Conservation (phyloP, 2,329 filamentous ascomycete species). For the Alternaria brassicicola region DNA sequence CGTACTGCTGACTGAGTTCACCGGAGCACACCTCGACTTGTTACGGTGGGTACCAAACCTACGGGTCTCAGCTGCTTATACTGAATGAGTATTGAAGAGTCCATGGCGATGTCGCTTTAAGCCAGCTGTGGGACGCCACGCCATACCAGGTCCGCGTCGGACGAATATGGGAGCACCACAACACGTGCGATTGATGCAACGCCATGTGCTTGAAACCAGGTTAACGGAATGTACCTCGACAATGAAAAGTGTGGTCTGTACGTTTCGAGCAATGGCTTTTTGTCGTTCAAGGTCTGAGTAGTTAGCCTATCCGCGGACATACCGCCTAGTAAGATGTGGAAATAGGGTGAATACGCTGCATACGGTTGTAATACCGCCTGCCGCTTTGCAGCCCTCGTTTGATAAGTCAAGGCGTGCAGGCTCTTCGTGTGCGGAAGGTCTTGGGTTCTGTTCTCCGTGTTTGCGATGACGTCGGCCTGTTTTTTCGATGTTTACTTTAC, state of each 20-base stretch:
- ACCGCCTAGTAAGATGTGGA: not conserved
- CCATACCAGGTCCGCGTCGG: not conserved
- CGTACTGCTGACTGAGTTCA: not conserved
- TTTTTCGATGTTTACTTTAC: not conserved
- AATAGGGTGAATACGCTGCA: not conserved
- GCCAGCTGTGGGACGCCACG: not conserved
- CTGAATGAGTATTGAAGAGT: not conserved
- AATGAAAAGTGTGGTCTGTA: not conserved
- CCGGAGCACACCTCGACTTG: not conserved
- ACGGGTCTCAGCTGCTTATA: not conserved
- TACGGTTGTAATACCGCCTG: not conserved
- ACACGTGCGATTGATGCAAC: not conserved
- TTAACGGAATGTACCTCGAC: not conserved
- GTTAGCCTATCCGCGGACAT: not conserved
- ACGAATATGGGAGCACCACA: not conserved
- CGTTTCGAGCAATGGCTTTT: no score
- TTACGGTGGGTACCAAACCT: not conserved
- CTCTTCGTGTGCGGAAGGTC: conserved; percentile 6
- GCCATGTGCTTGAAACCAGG: conserved; percentile 1
- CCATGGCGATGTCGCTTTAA: not conserved
- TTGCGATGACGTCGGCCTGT: not conserved
- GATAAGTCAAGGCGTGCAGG: not conserved
- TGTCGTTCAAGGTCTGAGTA: not conserved
- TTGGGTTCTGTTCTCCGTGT: not conserved
- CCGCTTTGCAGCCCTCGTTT: not conserved